These are phyloP conservation scores for Capsicum rhomboideum DNA, from an alignment of 257 asterid species.

Conservation along the genomic window DNA sequence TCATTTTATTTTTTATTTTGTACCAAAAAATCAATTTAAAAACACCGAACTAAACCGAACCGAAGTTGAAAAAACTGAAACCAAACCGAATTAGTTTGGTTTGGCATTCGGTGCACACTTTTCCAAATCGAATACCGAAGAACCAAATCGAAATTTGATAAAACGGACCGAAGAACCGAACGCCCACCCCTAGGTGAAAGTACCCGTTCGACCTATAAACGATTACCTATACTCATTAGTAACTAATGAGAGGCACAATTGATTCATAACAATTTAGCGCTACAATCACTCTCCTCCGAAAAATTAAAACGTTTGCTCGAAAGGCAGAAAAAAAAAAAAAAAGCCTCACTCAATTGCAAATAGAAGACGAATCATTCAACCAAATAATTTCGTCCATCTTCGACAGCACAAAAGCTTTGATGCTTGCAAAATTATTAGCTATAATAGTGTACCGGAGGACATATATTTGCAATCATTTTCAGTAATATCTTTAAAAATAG, in stretches of 20 bases:
- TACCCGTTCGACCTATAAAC: background rate
- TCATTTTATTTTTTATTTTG: no score
- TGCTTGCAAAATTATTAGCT: background rate
- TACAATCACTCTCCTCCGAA: background rate
- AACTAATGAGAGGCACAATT: background rate
- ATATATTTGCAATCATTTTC: background rate
- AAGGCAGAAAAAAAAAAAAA: background rate
- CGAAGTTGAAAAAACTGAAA: no score
- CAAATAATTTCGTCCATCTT: background rate
- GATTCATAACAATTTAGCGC: background rate
- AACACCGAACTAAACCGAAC: no score
- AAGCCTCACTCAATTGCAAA: no score
- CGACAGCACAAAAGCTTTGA: background rate
- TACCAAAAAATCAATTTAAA: no score
- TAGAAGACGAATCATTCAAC: background rate
- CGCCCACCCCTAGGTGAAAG: background rate
- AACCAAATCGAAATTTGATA: no score
- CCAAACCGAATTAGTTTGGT: no score
- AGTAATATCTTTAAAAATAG: background rate
- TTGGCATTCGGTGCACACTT: no score
- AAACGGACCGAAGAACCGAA: no score
- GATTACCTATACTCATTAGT: background rate
- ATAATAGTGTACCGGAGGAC: background rate
- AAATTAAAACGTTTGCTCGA: background rate
- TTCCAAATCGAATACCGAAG: no score